Conservation (phyloP, 129 eudicot species). For the Flaveria sonorensis region DNA sequence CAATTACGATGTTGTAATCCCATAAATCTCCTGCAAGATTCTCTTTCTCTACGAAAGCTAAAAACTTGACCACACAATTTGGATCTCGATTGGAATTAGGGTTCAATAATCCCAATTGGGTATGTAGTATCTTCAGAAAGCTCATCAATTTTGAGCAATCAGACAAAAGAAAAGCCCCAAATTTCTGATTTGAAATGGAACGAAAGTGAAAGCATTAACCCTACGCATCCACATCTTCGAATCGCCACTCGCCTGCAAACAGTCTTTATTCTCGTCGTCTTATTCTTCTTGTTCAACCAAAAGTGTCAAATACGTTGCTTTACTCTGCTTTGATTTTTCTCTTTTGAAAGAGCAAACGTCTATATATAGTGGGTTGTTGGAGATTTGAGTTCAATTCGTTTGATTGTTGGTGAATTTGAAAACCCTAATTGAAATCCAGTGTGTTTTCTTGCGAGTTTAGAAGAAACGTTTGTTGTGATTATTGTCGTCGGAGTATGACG, state of each 20-base stretch:
- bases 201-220: conserved; percentile 21
- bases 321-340: conserved; percentile 1
- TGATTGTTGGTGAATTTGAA: conserved; percentile 3
- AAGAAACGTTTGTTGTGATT: conserved; percentile 12
- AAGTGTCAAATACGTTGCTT: conserved; percentile 37
- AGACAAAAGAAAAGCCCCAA: conserved; percentile 20
- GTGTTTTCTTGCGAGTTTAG: conserved; percentile 1
- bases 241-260: neutral
- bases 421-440: conserved; percentile 20
- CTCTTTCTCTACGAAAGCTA: neutral
- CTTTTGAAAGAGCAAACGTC: neutral
- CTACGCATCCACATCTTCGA: neutral
- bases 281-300: conserved; percentile 24
- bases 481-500: conserved; percentile 37
- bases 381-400: conserved; percentile 17
- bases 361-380: conserved; percentile 18
- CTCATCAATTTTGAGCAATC: neutral
- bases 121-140: neutral
- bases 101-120: neutral
- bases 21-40: neutral
- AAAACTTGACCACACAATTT: conserved; percentile 13
- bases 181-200: conserved; percentile 19
- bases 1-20: neutral
- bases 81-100: neutral
- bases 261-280: neutral